Percentiles rank a stretch among this genome's conserved stretches.
phyloP scores from a whole-genome alignment of 1,139 yeast genomes.

The Yamadazyma taylorii region DNA sequence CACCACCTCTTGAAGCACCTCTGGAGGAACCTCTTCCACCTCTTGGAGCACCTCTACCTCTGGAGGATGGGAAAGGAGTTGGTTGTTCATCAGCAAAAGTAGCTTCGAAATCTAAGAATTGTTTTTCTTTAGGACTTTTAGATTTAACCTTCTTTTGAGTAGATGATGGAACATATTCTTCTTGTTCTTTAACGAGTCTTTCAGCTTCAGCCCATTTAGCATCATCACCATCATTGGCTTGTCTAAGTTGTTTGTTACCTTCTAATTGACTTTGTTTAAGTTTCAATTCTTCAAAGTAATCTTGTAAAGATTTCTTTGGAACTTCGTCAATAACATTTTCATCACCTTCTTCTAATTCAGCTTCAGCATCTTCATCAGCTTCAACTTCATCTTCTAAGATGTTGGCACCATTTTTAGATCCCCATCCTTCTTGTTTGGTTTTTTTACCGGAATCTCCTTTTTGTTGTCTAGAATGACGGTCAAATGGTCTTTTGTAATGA shows the following conservation, averaged over 20 bases:
- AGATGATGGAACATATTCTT: slow-evolving; percentile 55
- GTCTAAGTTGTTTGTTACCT: slow-evolving; percentile 43
- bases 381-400: slow-evolving; percentile 58
- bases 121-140: slow-evolving; percentile 70
- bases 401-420: slow-evolving; percentile 69
- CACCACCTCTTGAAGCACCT: no score
- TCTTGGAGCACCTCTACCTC: slow-evolving; percentile 21
- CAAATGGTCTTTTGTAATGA: slow-evolving; percentile 65
- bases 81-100: slow-evolving; percentile 54
- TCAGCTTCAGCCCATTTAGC: slow-evolving; percentile 65
- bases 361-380: slow-evolving; percentile 61
- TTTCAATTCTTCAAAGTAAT: slow-evolving; percentile 67
- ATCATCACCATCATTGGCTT: slow-evolving; percentile 62
- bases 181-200: slow-evolving; percentile 57
- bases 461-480: slow-evolving; percentile 84
- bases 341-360: slow-evolving; percentile 38
- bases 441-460: slow-evolving; percentile 85
- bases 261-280: slow-evolving; percentile 48
- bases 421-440: slow-evolving; percentile 72
- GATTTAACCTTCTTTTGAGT: slow-evolving; percentile 58
- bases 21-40: no score
- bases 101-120: slow-evolving; percentile 65
- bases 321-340: slow-evolving; percentile 41
- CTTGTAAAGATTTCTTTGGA: slow-evolving; percentile 64
- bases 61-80: slow-evolving; percentile 14